Evolutionary conservation across 2,329 filamentous ascomycete species (phyloP).

Genomic region (Cytospora piceae): DNA sequence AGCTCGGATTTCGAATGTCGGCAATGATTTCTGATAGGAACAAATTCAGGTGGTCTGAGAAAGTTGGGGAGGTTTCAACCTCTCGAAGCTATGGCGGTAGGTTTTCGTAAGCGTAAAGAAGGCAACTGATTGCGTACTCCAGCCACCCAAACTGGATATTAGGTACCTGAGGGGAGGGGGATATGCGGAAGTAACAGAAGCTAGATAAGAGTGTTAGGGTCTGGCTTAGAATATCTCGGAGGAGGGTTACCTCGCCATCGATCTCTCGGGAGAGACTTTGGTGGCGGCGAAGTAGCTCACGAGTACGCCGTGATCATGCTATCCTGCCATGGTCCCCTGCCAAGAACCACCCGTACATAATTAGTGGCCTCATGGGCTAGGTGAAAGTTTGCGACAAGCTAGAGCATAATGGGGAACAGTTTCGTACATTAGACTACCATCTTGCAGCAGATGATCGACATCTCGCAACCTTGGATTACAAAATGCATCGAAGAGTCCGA

Average conservation of each 20-base stretch:
- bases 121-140: not conserved
- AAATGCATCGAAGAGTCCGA: constrained; percentile 12
- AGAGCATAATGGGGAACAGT: not conserved
- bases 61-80: not conserved
- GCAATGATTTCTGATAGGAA: not conserved
- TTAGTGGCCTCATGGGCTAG: not conserved
- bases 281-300: constrained; percentile 43
- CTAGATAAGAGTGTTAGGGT: not conserved
- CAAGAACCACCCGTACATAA: constrained; percentile 1
- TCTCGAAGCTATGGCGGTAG: not conserved
- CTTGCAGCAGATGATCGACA: constrained; percentile 13
- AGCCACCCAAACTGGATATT: not conserved
- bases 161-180: not conserved
- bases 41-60: not conserved
- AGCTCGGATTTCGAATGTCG: not conserved
- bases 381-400: constrained; percentile 15
- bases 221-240: constrained; percentile 28
- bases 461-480: constrained; percentile 15
- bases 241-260: constrained; percentile 36
- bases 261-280: constrained; percentile 38
- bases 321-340: not conserved
- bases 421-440: constrained; percentile 21
- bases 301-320: constrained; percentile 30
- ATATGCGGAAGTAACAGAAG: not conserved
- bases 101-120: not conserved